Base-by-base conservation (phyloP, 2,329 filamentous ascomycete species). In the Aspergillus cejpii region DNA sequence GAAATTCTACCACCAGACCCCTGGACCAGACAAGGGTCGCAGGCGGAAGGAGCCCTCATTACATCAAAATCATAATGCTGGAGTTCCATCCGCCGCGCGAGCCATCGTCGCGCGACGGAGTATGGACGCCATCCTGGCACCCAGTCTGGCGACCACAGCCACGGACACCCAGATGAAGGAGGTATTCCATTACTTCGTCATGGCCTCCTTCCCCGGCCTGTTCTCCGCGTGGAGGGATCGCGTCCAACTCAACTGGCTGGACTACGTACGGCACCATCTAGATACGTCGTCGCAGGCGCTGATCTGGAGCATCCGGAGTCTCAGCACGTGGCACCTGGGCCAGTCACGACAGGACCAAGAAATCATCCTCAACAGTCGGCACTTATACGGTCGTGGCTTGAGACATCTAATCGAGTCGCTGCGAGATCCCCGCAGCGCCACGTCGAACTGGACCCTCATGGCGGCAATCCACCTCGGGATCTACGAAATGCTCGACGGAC, bases 401-500 rank as follows among this genome's bases (percentile, higher is more conserved):
- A 42, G 44, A 5, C 38, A 41, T 33, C 36, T 58, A 2, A 40
- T 31, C 3, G 21, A 43, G 3, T 37, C 48, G n/a, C 23, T 58
- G 3, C 42, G 39, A 5, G 39, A 48, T 5, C 52, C 53, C 7
- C 17, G 26, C 7, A 44, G 41, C 5, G 45, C 44, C 21, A 31
- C 21, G 17, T 50, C 50, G 3, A 49, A 57, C 20, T 36, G 26
- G 4, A 56, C 55, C 1, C 48, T 57, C 5, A 52, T 39, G 4
- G 48, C 50, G 1, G 54, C 56, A 1, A 52, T 53, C 19, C 45
- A 53, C 3, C 37, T 58, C 2, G 50, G 46, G 0, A 42, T 51
- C 10, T 57, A 53, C 36, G 56, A 58, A 34, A 45, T 55, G 47
- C 34, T 53, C 12, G 51, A 55, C 37, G 43, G 41, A 1, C 41